These are phyloP conservation scores for Aquilaria agallochum DNA, from an alignment of 441 rosid species.

Conservation along the genomic window DNA sequence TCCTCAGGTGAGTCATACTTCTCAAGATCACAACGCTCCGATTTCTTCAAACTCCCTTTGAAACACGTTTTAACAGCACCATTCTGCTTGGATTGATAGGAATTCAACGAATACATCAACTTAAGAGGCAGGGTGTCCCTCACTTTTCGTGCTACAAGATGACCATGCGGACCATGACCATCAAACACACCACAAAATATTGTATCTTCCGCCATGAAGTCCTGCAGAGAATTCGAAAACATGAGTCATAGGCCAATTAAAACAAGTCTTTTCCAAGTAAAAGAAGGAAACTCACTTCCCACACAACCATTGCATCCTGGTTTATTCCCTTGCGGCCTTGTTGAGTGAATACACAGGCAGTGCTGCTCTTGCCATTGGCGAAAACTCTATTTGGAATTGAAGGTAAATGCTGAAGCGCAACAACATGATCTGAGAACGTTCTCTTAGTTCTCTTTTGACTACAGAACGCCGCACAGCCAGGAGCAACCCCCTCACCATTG, in stretches of 20 bases:
- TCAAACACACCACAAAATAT: slow-evolving; percentile 94
- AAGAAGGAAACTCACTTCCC: slow-evolving; percentile 76
- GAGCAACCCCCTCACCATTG: slow-evolving; percentile 59
- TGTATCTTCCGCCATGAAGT: slow-evolving; percentile 81
- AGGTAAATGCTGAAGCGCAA: slow-evolving; percentile 52
- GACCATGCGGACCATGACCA: slow-evolving; percentile 99
- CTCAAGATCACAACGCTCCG: slow-evolving; percentile 46
- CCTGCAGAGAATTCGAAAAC: slow-evolving; percentile 43
- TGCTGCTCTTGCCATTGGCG: slow-evolving; percentile 76
- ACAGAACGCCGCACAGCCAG: slow-evolving; percentile 49
- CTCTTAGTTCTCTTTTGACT: slow-evolving; percentile 64
- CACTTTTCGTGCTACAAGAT: slow-evolving; percentile 94
- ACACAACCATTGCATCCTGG: slow-evolving; percentile 96
- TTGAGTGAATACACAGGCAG: slow-evolving; percentile 91
- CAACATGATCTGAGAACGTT: slow-evolving; percentile 70
- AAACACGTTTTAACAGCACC: slow-evolving; percentile 46
- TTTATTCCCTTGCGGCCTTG: slow-evolving; percentile 98
- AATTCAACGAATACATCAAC: slow-evolving; percentile 58
- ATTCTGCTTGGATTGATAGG: slow-evolving; percentile 51
- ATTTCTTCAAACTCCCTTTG: slow-evolving; percentile 45
- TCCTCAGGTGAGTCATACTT: slow-evolving; percentile 68
- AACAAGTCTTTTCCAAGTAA: slow-evolving; percentile 9
- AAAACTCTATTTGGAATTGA: slow-evolving; percentile 71
- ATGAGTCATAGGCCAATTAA: neutral
- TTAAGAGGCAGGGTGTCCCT: slow-evolving; percentile 86